Percentiles rank a stretch among this genome's conserved stretches.
phyloP scores from a whole-genome alignment of 805 yeast species.

The Cyberlindnera americana region DNA sequence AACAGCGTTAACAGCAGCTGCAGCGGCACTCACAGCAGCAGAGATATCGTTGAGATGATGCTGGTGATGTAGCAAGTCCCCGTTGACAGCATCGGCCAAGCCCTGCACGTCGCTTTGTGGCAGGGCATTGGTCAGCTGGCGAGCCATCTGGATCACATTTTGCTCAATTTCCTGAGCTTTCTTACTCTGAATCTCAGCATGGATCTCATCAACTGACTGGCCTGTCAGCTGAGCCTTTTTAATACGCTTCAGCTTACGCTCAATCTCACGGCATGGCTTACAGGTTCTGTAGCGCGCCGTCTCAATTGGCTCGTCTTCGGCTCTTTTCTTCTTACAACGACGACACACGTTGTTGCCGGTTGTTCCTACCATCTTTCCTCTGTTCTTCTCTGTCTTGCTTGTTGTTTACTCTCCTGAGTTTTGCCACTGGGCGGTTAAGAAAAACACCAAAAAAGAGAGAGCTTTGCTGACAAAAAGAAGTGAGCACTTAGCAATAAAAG shows the following conservation, averaged over 20 bases:
- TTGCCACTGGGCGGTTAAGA: too few species aligned
- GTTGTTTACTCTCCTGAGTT: constrained; percentile 2
- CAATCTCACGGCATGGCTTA: constrained; percentile 29
- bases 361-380: constrained; percentile 11
- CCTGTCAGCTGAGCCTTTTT: constrained; percentile 22
- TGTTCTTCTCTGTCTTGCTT: constrained; percentile 1
- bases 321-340: constrained; percentile 31
- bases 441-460: too few species aligned
- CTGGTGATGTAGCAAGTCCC: constrained; percentile 5
- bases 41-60: constrained; percentile 11
- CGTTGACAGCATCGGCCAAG: constrained; percentile 11
- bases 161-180: constrained; percentile 19
- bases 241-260: constrained; percentile 24
- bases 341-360: constrained; percentile 24
- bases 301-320: constrained; percentile 28
- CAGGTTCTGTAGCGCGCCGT: constrained; percentile 31
- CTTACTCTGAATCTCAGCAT: constrained; percentile 12
- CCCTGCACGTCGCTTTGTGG: constrained; percentile 13
- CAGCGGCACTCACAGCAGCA: constrained; percentile 14
- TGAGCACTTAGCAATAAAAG: too few species aligned
- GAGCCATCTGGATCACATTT: constrained; percentile 20
- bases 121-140: constrained; percentile 12
- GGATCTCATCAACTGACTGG: constrained; percentile 11
- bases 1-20: constrained; percentile 7
- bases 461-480: too few species aligned